Percentiles rank a stretch among this genome's conserved stretches.
phyloP scores from a whole-genome alignment of 1,284 basidiomycete genomes.

The Puccinia coronata region DNA sequence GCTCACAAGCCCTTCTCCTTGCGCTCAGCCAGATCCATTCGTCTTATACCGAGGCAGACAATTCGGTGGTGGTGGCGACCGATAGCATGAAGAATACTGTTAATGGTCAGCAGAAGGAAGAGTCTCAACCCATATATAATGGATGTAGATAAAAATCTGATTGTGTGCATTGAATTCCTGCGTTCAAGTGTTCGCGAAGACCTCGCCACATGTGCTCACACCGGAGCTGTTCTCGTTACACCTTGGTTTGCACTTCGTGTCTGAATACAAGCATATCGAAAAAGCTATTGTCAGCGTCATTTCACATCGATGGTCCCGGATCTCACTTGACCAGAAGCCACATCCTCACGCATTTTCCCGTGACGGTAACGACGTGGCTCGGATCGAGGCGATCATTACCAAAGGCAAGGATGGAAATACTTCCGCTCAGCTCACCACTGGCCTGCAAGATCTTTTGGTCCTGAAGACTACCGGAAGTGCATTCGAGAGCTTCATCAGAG shows the following conservation, averaged over 20 bases:
- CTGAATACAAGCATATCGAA: conserved; percentile 68
- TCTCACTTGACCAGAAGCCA: conserved; percentile 64
- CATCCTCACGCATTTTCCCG: conserved; percentile 83
- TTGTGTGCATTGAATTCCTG: not conserved
- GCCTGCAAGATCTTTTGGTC: conserved; percentile 77
- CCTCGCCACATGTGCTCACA: conserved; percentile 76
- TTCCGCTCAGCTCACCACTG: conserved; percentile 68
- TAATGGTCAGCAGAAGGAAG: conserved; percentile 61
- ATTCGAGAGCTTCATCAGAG: conserved; percentile 77
- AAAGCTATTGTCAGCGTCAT: conserved; percentile 76
- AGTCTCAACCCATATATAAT: conserved; percentile 18
- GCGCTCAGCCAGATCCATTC: conserved; percentile 50
- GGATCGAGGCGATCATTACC: conserved; percentile 68
- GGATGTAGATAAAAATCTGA: conserved; percentile 5
- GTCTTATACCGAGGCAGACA: conserved; percentile 54
- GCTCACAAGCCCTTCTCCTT: conserved; percentile 53
- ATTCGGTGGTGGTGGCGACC: conserved; percentile 56
- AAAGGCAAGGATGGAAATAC: conserved; percentile 64
- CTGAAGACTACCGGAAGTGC: conserved; percentile 86
- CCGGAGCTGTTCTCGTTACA: conserved; percentile 86
- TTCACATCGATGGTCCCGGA: conserved; percentile 82
- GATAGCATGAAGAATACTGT: conserved; percentile 84
- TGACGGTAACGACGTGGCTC: conserved; percentile 79
- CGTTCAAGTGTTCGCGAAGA: conserved; percentile 75
- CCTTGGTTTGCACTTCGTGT: conserved; percentile 78